phyloP scores from a whole-genome alignment of 2,329 filamentous ascomycete species.

The Colletotrichum sp. region DNA sequence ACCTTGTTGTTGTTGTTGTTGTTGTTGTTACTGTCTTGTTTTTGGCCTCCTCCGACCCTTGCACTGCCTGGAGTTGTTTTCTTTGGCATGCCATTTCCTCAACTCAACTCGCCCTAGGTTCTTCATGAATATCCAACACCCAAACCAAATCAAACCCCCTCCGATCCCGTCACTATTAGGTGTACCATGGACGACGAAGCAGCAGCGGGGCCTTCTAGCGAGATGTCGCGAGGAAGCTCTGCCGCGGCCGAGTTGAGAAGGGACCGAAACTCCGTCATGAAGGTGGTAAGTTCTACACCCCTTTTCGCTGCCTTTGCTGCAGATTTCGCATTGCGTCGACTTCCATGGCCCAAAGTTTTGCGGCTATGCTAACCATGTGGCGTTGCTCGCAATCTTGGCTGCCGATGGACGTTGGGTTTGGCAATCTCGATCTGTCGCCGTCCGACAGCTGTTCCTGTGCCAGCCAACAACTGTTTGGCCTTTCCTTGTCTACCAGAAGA shows the following conservation, averaged over 20 bases:
- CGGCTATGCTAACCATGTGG: neutral
- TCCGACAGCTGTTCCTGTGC: neutral
- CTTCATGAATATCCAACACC: conserved; percentile 5
- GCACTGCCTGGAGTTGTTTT: neutral
- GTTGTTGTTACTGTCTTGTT: neutral
- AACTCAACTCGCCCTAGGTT: neutral
- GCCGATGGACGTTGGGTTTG: neutral
- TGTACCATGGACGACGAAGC: conserved; percentile 21
- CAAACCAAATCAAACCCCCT: neutral
- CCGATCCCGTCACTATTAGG: conserved; percentile 16
- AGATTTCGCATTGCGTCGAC: neutral
- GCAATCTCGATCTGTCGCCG: neutral
- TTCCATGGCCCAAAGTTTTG: neutral
- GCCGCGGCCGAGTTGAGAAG: neutral
- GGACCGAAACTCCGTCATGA: neutral
- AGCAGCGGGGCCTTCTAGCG: conserved; percentile 24
- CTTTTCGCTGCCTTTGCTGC: neutral
- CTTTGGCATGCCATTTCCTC: neutral
- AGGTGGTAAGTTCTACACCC: neutral
- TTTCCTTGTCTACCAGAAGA: neutral
- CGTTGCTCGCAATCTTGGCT: neutral
- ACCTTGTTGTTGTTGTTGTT: neutral
- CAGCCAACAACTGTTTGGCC: neutral
- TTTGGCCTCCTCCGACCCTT: neutral
- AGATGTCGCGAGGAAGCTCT: neutral